phyloP scores from a whole-genome alignment of 345 rosid species.

The Euphorbia lathyris region DNA sequence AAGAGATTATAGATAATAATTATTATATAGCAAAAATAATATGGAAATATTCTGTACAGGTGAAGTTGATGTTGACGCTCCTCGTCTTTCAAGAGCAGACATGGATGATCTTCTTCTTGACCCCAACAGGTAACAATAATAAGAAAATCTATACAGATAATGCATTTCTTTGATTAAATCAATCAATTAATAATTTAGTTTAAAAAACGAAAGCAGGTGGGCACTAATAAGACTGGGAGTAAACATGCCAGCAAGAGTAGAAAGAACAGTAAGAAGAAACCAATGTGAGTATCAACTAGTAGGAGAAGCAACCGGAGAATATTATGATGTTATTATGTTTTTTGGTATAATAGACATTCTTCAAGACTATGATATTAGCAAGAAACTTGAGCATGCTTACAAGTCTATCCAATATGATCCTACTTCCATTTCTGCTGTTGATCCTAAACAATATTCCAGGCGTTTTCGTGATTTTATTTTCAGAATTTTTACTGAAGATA shows the following conservation, averaged over 20 bases:
- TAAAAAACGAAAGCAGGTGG: conserved; percentile 50
- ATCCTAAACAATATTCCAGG: conserved; percentile 77
- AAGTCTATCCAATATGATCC: conserved; percentile 87
- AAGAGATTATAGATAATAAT: no score
- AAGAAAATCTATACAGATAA: no score
- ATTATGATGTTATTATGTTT: conserved; percentile 71
- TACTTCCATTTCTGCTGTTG: conserved; percentile 76
- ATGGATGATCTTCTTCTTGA: conserved; percentile 52
- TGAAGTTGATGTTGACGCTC: conserved; percentile 29
- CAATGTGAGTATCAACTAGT: conserved; percentile 58
- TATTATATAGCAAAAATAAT: background rate
- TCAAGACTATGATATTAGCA: conserved; percentile 90
- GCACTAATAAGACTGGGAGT: conserved; percentile 63
- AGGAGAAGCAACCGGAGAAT: conserved; percentile 77
- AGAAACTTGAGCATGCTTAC: conserved; percentile 86
- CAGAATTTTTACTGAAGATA: conserved; percentile 64
- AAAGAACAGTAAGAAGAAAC: conserved; percentile 59
- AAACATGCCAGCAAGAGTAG: conserved; percentile 77
- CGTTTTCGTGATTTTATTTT: conserved; percentile 79
- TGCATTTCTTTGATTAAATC: background rate
- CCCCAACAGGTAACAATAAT: conserved; percentile 39
- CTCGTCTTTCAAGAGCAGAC: conserved; percentile 50
- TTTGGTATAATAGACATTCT: conserved; percentile 89
- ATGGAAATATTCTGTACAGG: conserved; percentile 13
- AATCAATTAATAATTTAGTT: background rate